Conservation (phyloP, 306 rosid species). For the Cucurbita pepo region DNA sequence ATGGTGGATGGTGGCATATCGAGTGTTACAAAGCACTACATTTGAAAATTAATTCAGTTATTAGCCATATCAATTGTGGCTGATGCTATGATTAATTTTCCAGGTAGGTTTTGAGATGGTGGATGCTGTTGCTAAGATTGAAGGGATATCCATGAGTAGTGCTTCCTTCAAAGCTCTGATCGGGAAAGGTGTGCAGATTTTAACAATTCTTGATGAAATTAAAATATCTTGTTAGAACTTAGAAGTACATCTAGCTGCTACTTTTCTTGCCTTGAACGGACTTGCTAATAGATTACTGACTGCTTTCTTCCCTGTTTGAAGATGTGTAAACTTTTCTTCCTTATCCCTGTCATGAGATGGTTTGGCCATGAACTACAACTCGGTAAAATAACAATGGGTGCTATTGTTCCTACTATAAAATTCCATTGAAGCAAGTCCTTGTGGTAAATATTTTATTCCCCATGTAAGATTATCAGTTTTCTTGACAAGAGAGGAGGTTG, state of each 20-base stretch:
- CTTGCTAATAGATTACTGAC: not conserved
- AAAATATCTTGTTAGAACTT: not conserved
- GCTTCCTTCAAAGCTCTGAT: constrained; percentile 71
- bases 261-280: not conserved
- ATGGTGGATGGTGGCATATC: too few species aligned
- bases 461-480: not conserved
- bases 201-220: not conserved
- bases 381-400: too few species aligned
- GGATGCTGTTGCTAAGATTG: constrained; percentile 80
- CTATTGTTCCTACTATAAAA: constrained; percentile 80
- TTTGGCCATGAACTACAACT: too few species aligned
- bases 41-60: too few species aligned
- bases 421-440: constrained; percentile 82
- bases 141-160: constrained; percentile 52
- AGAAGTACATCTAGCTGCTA: not conserved
- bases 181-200: constrained; percentile 52
- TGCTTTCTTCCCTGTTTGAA: not conserved
- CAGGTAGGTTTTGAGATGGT: constrained; percentile 96
- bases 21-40: too few species aligned
- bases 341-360: too few species aligned
- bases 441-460: constrained; percentile 31
- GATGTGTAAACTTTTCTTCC: not conserved
- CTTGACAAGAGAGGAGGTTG: not conserved
- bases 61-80: too few species aligned
- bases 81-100: not conserved